Conservation (phyloP, 1,284 basidiomycete genomes). For the Pulchroboletus neoregius region DNA sequence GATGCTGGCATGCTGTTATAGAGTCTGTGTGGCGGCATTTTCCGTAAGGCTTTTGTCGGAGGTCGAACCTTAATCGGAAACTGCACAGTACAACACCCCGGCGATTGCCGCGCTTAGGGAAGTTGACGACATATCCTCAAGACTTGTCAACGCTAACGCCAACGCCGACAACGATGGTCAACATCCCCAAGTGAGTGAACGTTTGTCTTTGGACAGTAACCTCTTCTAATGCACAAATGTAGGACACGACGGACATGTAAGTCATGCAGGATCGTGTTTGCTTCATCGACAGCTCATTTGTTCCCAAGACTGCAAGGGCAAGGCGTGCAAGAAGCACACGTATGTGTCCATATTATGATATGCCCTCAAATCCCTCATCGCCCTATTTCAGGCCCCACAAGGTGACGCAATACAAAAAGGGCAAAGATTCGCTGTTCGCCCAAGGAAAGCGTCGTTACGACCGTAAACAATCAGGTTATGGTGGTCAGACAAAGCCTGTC, state of each 20-base stretch:
- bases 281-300: slow-evolving; percentile 1
- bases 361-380: neutral
- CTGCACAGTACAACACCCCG: slow-evolving; percentile 28
- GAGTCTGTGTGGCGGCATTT: neutral
- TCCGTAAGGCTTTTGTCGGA: slow-evolving; percentile 6
- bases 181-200: slow-evolving; percentile 80
- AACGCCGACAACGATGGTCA: slow-evolving; percentile 67
- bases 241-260: slow-evolving; percentile 85
- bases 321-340: slow-evolving; percentile 99
- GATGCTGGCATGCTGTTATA: too few species aligned
- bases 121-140: slow-evolving; percentile 13
- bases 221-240: slow-evolving; percentile 19
- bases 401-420: slow-evolving; percentile 98
- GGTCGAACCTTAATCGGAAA: slow-evolving; percentile 21
- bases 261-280: slow-evolving; percentile 31
- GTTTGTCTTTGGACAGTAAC: slow-evolving; percentile 3
- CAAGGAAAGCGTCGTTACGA: slow-evolving; percentile 99
- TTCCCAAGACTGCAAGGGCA: slow-evolving; percentile 90
- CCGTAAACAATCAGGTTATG: slow-evolving; percentile 98
- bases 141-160: slow-evolving; percentile 19
- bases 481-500: slow-evolving; percentile 99
- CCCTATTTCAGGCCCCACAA: slow-evolving; percentile 73
- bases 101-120: slow-evolving; percentile 25
- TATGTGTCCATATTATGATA: slow-evolving; percentile 42
- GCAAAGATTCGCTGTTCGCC: slow-evolving; percentile 92